Conservation (phyloP, 1,284 basidiomycete species). For the Trichosporon inkin region DNA sequence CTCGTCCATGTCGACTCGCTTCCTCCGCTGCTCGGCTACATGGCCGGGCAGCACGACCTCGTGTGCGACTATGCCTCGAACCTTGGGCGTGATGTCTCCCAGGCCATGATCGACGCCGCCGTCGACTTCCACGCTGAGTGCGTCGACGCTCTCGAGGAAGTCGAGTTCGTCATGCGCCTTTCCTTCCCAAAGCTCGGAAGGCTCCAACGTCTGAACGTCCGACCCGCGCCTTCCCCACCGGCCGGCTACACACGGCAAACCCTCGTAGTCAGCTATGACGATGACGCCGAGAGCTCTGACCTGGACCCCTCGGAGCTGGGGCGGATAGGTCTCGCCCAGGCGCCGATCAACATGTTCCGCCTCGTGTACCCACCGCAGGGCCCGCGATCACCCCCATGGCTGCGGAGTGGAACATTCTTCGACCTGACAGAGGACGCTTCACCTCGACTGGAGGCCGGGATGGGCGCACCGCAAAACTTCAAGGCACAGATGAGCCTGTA, state of each 20-base stretch:
- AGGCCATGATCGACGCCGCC: constrained; percentile 1
- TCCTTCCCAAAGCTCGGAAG: neutral
- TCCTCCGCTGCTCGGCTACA: constrained; percentile 1
- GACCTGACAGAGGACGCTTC: neutral
- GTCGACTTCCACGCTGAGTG: constrained; percentile 5
- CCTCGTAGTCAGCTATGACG: neutral
- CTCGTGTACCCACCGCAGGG: neutral
- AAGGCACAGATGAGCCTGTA: constrained; percentile 2
- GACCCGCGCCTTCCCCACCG: neutral
- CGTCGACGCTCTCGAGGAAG: constrained; percentile 1
- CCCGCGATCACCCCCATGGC: neutral
- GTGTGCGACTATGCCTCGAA: neutral
- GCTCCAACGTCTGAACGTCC: neutral
- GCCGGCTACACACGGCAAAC: neutral
- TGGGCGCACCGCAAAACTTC: neutral
- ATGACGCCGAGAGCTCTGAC: neutral
- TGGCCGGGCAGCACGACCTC: neutral
- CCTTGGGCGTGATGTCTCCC: neutral
- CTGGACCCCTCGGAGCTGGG: neutral
- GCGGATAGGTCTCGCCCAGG: constrained; percentile 1
- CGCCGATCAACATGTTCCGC: constrained; percentile 6
- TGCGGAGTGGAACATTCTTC: constrained; percentile 1
- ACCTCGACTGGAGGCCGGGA: neutral
- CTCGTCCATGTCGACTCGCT: neutral
- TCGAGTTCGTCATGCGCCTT: neutral